phyloP scores from a whole-genome alignment of 352 stramenopile genomes.

The Phytophthora agathidicida region DNA sequence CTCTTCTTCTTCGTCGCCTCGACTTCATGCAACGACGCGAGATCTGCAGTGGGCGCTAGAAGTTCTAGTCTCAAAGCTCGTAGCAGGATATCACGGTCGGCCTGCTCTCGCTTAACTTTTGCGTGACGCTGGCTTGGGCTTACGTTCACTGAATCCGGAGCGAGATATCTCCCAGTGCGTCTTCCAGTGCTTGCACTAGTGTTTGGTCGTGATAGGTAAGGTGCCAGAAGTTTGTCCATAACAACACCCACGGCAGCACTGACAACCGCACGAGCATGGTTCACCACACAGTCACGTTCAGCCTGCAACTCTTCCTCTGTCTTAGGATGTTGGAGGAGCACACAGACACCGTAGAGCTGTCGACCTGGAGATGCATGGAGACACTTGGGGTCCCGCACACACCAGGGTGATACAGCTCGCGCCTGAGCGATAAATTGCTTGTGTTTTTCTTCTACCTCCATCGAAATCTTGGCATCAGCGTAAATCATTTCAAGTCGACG shows the following conservation, averaged over 20 bases:
- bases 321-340: slow-evolving; percentile 48
- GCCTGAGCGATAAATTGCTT: slow-evolving; percentile 52
- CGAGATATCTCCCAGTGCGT: slow-evolving; percentile 1
- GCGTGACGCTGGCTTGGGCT: slow-evolving; percentile 15
- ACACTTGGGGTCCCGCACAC: slow-evolving; percentile 56
- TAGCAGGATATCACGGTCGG: slow-evolving; percentile 36
- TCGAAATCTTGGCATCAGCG: slow-evolving; percentile 16
- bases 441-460: slow-evolving; percentile 47
- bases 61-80: slow-evolving; percentile 51
- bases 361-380: slow-evolving; percentile 45
- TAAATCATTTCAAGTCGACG: slow-evolving; percentile 44
- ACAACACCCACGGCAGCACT: slow-evolving; percentile 40
- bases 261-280: slow-evolving; percentile 36
- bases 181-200: slow-evolving; percentile 14
- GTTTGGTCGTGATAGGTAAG: slow-evolving; percentile 7
- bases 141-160: slow-evolving; percentile 4
- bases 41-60: slow-evolving; percentile 34
- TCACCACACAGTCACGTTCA: slow-evolving; percentile 28
- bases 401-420: slow-evolving; percentile 59
- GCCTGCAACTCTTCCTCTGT: slow-evolving; percentile 48
- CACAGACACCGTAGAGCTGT: slow-evolving; percentile 59
- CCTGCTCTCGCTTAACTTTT: slow-evolving; percentile 39
- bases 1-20: slow-evolving; percentile 12
- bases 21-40: slow-evolving; percentile 1
- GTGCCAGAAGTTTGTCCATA: slow-evolving; percentile 41